Percentiles rank a stretch among this genome's conserved stretches.
Evolutionary conservation across 148 eudicot species (phyloP).

Genomic region (Heliamphora exappendiculata): DNA sequence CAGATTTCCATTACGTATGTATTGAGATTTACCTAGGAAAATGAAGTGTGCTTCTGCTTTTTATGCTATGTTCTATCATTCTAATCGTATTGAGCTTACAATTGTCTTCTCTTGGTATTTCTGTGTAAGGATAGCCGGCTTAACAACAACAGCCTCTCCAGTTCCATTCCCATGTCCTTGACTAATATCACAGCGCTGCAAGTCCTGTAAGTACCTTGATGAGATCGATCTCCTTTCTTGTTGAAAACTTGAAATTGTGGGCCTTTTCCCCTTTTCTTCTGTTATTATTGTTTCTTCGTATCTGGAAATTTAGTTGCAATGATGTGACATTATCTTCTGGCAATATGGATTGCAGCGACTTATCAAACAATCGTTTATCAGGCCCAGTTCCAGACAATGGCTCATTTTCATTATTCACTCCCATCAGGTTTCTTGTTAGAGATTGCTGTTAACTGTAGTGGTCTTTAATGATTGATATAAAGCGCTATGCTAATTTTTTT

Average conservation of each 20-base stretch:
- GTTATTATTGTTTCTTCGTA: background rate
- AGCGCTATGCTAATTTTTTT: background rate
- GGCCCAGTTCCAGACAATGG: constrained; percentile 51
- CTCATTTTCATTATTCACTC: constrained; percentile 47
- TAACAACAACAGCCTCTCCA: constrained; percentile 31
- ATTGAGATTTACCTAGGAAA: background rate
- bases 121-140: constrained; percentile 25
- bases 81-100: background rate
- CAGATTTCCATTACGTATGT: background rate
- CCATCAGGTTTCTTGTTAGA: constrained; percentile 36
- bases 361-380: constrained; percentile 41
- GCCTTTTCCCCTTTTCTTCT: background rate
- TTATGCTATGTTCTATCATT: background rate
- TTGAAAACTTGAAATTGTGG: too few species aligned
- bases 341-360: constrained; percentile 26
- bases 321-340: constrained; percentile 2
- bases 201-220: constrained; percentile 24
- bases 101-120: constrained; percentile 8
- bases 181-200: constrained; percentile 22
- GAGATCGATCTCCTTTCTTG: background rate
- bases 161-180: constrained; percentile 22
- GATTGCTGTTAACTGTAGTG: background rate
- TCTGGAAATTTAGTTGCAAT: background rate
- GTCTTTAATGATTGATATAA: background rate
- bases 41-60: background rate